phyloP scores from a whole-genome alignment of 495 filamentous ascomycete genomes.

The Bathelium albidoporum region DNA sequence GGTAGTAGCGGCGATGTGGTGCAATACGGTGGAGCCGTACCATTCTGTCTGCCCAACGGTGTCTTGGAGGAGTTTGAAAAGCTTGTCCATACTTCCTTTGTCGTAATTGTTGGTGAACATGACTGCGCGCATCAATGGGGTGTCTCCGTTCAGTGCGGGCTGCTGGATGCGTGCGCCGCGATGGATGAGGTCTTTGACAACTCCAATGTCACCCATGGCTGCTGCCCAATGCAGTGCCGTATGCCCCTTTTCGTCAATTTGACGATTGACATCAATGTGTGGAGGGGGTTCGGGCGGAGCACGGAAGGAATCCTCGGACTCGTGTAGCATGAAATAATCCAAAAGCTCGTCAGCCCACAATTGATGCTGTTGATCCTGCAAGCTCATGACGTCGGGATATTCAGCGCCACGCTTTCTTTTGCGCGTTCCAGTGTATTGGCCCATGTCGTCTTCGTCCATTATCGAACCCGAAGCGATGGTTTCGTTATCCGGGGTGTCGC shows the following conservation, averaged over 20 bases:
- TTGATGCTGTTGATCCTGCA: slow-evolving; percentile 71
- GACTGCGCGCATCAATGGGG: slow-evolving; percentile 87
- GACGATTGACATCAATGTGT: slow-evolving; percentile 75
- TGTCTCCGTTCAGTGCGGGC: slow-evolving; percentile 73
- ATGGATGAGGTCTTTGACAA: slow-evolving; percentile 72
- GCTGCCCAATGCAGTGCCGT: slow-evolving; percentile 93
- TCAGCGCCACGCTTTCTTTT: slow-evolving; percentile 65
- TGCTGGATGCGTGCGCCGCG: slow-evolving; percentile 60
- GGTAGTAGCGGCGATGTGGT: slow-evolving; percentile 82
- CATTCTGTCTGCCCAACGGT: slow-evolving; percentile 68
- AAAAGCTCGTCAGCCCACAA: slow-evolving; percentile 83
- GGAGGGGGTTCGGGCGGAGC: slow-evolving; percentile 67
- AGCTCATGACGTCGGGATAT: slow-evolving; percentile 48
- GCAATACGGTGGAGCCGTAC: slow-evolving; percentile 74
- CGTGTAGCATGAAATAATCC: slow-evolving; percentile 85
- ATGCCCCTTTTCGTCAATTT: slow-evolving; percentile 80
- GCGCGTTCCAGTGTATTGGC: slow-evolving; percentile 58
- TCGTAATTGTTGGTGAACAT: slow-evolving; percentile 94
- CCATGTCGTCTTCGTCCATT: slow-evolving; percentile 68
- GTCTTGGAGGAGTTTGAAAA: slow-evolving; percentile 67
- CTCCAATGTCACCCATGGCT: slow-evolving; percentile 92
- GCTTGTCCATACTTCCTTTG: slow-evolving; percentile 67
- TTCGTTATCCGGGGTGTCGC: slow-evolving; percentile 70
- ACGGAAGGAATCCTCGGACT: slow-evolving; percentile 54
- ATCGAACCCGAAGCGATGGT: slow-evolving; percentile 73